Conservation (phyloP, 306 rosid species). For the Quercus wislizeni region DNA sequence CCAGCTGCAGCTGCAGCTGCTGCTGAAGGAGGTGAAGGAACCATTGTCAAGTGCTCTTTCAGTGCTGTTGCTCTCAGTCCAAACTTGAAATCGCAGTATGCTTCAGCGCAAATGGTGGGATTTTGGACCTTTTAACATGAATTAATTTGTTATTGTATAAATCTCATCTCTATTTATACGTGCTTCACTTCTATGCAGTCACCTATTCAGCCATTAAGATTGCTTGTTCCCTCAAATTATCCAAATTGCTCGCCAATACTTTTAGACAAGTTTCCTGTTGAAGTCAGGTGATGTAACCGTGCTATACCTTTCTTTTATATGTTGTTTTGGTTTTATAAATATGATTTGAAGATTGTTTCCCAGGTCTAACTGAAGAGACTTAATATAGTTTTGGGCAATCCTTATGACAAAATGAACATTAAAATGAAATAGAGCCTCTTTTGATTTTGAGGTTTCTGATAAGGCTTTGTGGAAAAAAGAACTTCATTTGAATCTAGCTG, state of each 20-base stretch:
- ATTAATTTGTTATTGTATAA: slow-evolving; percentile 1
- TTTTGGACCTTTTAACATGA: slow-evolving; percentile 7
- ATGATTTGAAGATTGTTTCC: background rate
- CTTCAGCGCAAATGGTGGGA: slow-evolving; percentile 76
- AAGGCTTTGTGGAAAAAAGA: background rate
- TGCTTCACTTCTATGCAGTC: slow-evolving; percentile 56
- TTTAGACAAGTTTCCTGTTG: slow-evolving; percentile 79
- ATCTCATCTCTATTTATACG: slow-evolving; percentile 20
- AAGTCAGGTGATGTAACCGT: slow-evolving; percentile 58
- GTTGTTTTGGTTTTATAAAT: slow-evolving; percentile 3
- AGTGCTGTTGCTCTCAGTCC: slow-evolving; percentile 89
- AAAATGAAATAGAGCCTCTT: background rate
- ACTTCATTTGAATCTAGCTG: background rate
- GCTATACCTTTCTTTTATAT: slow-evolving; percentile 16
- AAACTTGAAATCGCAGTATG: slow-evolving; percentile 70
- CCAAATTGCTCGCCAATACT: slow-evolving; percentile 84
- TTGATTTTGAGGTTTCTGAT: background rate
- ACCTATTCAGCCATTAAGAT: slow-evolving; percentile 82
- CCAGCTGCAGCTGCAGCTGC: slow-evolving; percentile 61
- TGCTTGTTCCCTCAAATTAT: slow-evolving; percentile 87
- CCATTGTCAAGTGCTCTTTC: slow-evolving; percentile 81
- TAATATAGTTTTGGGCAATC: background rate
- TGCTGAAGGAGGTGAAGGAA: slow-evolving; percentile 72
- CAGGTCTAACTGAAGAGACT: background rate
- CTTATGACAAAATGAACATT: background rate